Base-by-base conservation (phyloP, 108 stramenopile genomes). In the Fistulifera pelliculosa region DNA sequence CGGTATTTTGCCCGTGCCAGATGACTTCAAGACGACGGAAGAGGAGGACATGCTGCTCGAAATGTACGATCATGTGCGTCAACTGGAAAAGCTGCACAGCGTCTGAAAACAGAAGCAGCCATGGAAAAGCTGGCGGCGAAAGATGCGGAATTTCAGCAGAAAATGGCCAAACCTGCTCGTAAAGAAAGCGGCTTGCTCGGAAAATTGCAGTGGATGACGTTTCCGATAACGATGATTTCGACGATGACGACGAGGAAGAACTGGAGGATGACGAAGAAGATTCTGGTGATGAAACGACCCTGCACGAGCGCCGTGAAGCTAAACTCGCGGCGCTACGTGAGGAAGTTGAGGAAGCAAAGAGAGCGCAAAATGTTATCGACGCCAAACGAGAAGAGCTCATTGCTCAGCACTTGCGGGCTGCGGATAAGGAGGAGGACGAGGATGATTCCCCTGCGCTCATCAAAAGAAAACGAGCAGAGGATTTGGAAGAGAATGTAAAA, bases 41-140 rank as follows among this genome's bases (percentile, higher is more conserved):
- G 65, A 91, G 56, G 89, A 91, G 54, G 54, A 56, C 16, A 28
- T 49, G 17, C 56, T 91, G 26, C 56, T 91, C 22, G 66, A 78
- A 21, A 71, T 84, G 64, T 91, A 87, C 62, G 81, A 77, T 40
- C 72, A 71, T 25, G 65, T 85, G 19, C 68, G 70, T 48, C 53
- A 61, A 0, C 87, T 78, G 54, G 85, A 85, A 65, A 70, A 54
- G 69, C 82, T 27, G 81, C 83, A 3, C 63, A 80, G 12, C 63
- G 72, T 17, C 27, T 83, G 31, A 81, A 82, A 48, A 83, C 81
- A 44, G 72, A 72, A 42, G 78, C 77, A 11, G 89, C 89, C n/a
- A 70, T 75, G 19, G 68, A 74, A 14, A 74, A 80, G 31, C 66
- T 91, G 1, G 72, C 68, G 17, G 83, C 79, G 26, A 75, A 69